Conservation (phyloP, 1,284 basidiomycete genomes). For the Agroathelia rolfsii region DNA sequence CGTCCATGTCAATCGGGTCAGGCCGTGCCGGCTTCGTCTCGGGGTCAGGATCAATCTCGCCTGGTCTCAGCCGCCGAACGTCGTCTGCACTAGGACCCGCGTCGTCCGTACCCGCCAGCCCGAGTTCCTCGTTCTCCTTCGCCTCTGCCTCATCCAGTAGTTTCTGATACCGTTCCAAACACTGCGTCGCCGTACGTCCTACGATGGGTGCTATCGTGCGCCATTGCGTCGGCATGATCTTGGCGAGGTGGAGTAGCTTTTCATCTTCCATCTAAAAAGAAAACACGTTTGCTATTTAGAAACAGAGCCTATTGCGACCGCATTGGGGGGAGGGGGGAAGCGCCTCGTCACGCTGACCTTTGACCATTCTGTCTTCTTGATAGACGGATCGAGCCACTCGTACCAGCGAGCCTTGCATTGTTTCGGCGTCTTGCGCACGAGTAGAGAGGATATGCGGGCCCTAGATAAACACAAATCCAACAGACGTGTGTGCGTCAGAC, state of each 20-base stretch:
- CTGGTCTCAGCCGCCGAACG: conserved; percentile 80
- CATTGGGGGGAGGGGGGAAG: conserved; percentile 1
- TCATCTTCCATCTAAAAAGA: conserved; percentile 81
- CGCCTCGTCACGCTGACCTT: conserved; percentile 54
- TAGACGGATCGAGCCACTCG: conserved; percentile 99
- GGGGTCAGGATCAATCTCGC: conserved; percentile 98
- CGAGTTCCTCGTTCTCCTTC: conserved; percentile 88
- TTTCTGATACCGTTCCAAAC: conserved; percentile 96
- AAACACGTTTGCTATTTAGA: no score
- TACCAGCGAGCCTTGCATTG: conserved; percentile 99
- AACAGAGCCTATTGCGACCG: conserved; percentile 6
- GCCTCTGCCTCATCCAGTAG: conserved; percentile 95
- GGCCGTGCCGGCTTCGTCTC: conserved; percentile 97
- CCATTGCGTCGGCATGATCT: conserved; percentile 99
- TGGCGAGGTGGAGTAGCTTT: conserved; percentile 95
- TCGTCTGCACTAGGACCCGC: conserved; percentile 87
- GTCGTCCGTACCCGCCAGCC: conserved; percentile 76
- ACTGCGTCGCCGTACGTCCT: conserved; percentile 97
- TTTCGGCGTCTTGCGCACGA: conserved; percentile 98
- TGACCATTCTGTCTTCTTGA: conserved; percentile 99
- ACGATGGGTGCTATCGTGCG: conserved; percentile 98
- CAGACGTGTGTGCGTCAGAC: conserved; percentile 5
- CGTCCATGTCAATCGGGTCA: conserved; percentile 99
- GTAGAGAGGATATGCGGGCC: conserved; percentile 96
- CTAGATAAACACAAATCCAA: no score